Evolutionary conservation across 2,329 filamentous ascomycete species (phyloP).

Genomic region (Diaporthe vexans): DNA sequence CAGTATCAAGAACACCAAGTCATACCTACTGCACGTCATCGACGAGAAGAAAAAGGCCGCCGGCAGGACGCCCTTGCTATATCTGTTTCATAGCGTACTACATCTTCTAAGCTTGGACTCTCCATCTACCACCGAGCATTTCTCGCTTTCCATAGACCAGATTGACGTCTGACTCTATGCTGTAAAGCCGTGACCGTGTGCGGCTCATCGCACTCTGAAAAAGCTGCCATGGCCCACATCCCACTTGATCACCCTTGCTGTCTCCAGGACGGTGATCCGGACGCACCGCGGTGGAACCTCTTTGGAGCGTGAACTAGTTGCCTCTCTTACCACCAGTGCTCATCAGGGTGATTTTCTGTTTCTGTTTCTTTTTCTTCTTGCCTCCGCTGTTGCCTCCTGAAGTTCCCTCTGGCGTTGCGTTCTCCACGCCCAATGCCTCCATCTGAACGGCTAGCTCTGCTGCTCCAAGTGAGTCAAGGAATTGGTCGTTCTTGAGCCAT

Average conservation of each 20-base stretch:
- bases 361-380: conserved; percentile 75
- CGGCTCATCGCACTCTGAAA: not conserved
- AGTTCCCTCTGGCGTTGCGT: conserved; percentile 41
- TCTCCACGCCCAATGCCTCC: conserved; percentile 64
- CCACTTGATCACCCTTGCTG: not conserved
- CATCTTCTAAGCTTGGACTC: conserved; percentile 2
- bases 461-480: conserved; percentile 76
- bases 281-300: not conserved
- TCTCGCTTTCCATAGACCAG: not conserved
- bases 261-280: not conserved
- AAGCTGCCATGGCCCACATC: not conserved
- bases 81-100: conserved; percentile 27
- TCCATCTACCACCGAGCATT: not conserved
- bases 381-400: conserved; percentile 48
- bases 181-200: not conserved
- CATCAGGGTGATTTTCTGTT: conserved; percentile 81
- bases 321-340: conserved; percentile 72
- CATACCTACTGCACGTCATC: not conserved
- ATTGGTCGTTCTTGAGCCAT: conserved; percentile 86
- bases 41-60: conserved; percentile 4
- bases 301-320: conserved; percentile 45
- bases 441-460: conserved; percentile 73
- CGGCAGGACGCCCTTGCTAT: conserved; percentile 10
- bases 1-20: not conserved
- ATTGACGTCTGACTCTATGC: conserved; percentile 9